Evolutionary conservation across 352 stramenopile species (phyloP).

Genomic region (Phytophthora hibernalis): DNA sequence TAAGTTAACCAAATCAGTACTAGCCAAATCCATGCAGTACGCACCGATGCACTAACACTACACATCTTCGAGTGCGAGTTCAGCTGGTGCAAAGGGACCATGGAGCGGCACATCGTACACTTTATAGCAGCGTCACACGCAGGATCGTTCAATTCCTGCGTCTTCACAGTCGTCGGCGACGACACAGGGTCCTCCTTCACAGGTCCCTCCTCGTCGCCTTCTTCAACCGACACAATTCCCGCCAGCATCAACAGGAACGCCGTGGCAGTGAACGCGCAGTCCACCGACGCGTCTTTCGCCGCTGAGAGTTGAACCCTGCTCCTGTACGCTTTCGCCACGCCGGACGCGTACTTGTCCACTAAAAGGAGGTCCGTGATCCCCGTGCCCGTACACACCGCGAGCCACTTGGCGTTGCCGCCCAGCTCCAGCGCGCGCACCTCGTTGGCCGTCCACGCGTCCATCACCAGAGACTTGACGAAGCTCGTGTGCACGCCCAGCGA

Average conservation of each 20-base stretch:
- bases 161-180: slow-evolving; percentile 10
- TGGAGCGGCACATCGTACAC: slow-evolving; percentile 71
- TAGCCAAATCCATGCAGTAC: slow-evolving; percentile 4
- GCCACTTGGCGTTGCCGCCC: slow-evolving; percentile 86
- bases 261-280: slow-evolving; percentile 52
- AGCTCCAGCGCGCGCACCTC: slow-evolving; percentile 70
- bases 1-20: not conserved
- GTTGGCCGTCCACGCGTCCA: slow-evolving; percentile 72
- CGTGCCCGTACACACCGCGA: slow-evolving; percentile 67
- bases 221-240: slow-evolving; percentile 17
- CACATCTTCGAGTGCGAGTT: slow-evolving; percentile 73
- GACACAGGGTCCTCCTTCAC: slow-evolving; percentile 19
- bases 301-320: slow-evolving; percentile 41
- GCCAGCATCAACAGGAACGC: slow-evolving; percentile 57
- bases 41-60: slow-evolving; percentile 49
- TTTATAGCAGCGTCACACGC: slow-evolving; percentile 48
- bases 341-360: slow-evolving; percentile 71
- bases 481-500: slow-evolving; percentile 81
- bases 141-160: slow-evolving; percentile 6
- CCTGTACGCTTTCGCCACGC: slow-evolving; percentile 70
- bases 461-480: slow-evolving; percentile 86
- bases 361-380: slow-evolving; percentile 50
- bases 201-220: slow-evolving; percentile 4
- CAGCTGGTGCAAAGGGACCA: slow-evolving; percentile 56
- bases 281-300: slow-evolving; percentile 25